phyloP scores from a whole-genome alignment of 2,329 filamentous ascomycete species.

The Lizonia empirigonia region DNA sequence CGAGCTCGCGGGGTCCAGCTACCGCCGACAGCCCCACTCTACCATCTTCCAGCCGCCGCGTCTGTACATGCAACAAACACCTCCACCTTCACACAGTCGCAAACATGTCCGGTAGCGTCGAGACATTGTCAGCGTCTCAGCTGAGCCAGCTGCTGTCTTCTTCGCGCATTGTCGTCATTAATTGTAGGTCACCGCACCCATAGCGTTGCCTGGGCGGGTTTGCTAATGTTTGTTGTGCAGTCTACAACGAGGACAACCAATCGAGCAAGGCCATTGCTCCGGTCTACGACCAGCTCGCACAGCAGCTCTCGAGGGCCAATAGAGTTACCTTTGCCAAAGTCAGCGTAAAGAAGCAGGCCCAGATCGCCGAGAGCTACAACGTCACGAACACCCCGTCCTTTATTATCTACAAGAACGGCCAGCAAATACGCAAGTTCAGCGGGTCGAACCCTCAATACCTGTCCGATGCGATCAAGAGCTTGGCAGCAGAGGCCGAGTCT shows the following conservation, averaged over 20 bases:
- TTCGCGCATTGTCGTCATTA: slow-evolving; percentile 80
- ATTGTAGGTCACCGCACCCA: slow-evolving; percentile 69
- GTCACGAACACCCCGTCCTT: slow-evolving; percentile 89
- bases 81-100: slow-evolving; percentile 22
- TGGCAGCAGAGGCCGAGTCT: slow-evolving; percentile 67
- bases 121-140: slow-evolving; percentile 52
- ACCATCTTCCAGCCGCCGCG: slow-evolving; percentile 14
- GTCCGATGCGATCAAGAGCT: slow-evolving; percentile 70
- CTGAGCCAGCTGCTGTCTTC: slow-evolving; percentile 66
- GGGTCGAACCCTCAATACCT: slow-evolving; percentile 77
- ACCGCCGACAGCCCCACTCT: slow-evolving; percentile 23
- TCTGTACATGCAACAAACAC: slow-evolving; percentile 9
- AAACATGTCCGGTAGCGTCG: slow-evolving; percentile 53
- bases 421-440: slow-evolving; percentile 69
- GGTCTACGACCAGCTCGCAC: slow-evolving; percentile 77
- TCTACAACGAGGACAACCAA: slow-evolving; percentile 86
- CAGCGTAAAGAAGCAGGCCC: slow-evolving; percentile 77
- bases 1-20: slow-evolving; percentile 10
- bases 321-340: slow-evolving; percentile 85
- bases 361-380: slow-evolving; percentile 74
- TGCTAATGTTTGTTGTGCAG: slow-evolving; percentile 54
- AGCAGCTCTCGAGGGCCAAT: slow-evolving; percentile 71
- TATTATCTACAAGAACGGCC: slow-evolving; percentile 74
- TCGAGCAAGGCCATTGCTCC: slow-evolving; percentile 86
- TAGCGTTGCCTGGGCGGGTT: slow-evolving; percentile 21